Base-by-base conservation (phyloP, 371 early-diverging fungal genomes). In the Batkoa obscura region DNA sequence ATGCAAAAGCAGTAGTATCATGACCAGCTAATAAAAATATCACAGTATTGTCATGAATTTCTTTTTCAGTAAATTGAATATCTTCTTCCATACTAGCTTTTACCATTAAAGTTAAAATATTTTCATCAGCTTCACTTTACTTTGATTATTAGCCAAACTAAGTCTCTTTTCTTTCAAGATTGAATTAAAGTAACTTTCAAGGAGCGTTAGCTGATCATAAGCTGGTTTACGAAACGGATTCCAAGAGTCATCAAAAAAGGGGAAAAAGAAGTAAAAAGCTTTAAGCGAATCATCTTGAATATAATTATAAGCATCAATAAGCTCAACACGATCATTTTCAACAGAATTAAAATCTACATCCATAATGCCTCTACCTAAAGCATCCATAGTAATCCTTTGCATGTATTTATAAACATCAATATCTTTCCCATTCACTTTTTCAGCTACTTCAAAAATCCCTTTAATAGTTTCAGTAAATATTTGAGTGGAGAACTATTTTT, bases 351-450 rank as follows among this genome's bases (percentile, higher is more conserved):
- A 42, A 4, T 55, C 43, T 5, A 55, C 39, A 6, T 38, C 55
- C 33, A 55, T 39, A 5, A 55, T 34, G n/a, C 13, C 34, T 43
- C 33, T 55, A 9, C 43, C 55, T 9, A 55, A 12, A 31, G 30
- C 13, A 5, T 55, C 55, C 43, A 55, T 55, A 39, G 45, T 33
- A 10, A 33, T 42, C n/a, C 55, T 13, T 32, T 55, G 55, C 39
- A 55, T 39, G 5, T 30, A 39, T 9, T 15, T 3, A 30, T 39
- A 31, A 13, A 55, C 34, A 12, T 43, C 76, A 76, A 64, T 60
- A 60, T 59, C 60, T 41, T 64, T 46, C 2, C 43, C 33, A 8
- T 43, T 47, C 8, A 60, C 38, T 58, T 57, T 37, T 47, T 48
- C 43, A 60, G 54, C 37, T 62, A n/a, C n/a, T n/a, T n/a, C n/a